Evolutionary conservation across 2,329 filamentous ascomycete species (phyloP), one percentile per base, ranked within the genome.

Genomic region (Podosphaera aphanis): DNA sequence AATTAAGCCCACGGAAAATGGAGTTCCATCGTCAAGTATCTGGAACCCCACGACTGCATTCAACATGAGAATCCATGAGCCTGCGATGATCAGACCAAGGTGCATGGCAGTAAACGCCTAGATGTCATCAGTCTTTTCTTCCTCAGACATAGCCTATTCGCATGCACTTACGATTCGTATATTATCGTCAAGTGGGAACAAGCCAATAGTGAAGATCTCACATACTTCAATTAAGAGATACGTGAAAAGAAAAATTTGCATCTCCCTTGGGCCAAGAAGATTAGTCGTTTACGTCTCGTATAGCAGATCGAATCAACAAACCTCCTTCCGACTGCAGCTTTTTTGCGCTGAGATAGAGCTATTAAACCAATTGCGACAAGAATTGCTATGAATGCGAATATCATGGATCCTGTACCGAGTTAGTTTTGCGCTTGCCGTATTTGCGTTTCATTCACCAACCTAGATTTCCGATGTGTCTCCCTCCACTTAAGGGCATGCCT

Each of bases 11-110:
- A 95, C 57, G 0, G 88, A 95, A 20, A 92, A 62, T 0, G 80
- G 70, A 0, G 90, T 98, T 42, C 90, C 90, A 55, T 98, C 90
- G 53, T 98, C 90, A 39, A 95, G 68, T 19, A 95, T 65, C 60
- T 98, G 90, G 61, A 83, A 98, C 40, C 90, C 90, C 40, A 98
- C 84, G 3, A 92, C 65, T 3, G 83, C 85, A 58, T 95, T 95
- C 53, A 95, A 70, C 64, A 95, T 74, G 3, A 98, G 70, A 29
- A 93, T 76, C 88, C 88, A 98, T 42, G 77, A 73, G 0, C 85
- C 86, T 15, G 88, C 83, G 47, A 81, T 73, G 48, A 98, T 93
- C 52, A 86, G 74, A 49, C 83, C 90, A 48, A 98, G 74, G 60
- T 98, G 90, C 35, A 90, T 78, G 29, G 81, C 86, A 13, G 82